Conservation (phyloP, 2,329 filamentous ascomycete genomes). For the Simplicillium aogashimaense region DNA sequence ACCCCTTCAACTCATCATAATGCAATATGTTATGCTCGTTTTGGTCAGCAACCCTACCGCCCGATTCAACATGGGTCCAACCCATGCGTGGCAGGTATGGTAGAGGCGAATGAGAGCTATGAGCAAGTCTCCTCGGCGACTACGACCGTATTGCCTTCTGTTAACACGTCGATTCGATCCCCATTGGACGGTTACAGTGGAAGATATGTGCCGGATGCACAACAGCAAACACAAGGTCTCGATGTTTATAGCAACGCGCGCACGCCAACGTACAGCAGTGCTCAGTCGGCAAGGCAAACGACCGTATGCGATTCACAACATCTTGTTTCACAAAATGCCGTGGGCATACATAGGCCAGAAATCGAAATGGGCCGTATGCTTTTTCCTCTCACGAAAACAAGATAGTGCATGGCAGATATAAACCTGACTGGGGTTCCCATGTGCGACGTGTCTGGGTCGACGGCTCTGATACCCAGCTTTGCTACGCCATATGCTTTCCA, state of each 20-base stretch:
- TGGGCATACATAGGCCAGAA: constrained; percentile 57
- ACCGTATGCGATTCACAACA: constrained; percentile 68
- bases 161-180: too few species aligned
- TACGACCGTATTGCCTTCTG: too few species aligned
- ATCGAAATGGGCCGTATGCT: too few species aligned
- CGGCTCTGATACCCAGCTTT: constrained; percentile 24
- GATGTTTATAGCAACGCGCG: constrained; percentile 46
- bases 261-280: constrained; percentile 72
- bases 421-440: constrained; percentile 11
- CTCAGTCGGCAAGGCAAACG: constrained; percentile 49
- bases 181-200: constrained; percentile 41
- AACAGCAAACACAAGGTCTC: constrained; percentile 45
- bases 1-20: too few species aligned
- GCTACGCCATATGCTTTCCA: constrained; percentile 5
- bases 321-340: constrained; percentile 66
- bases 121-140: too few species aligned
- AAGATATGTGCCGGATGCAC: constrained; percentile 55
- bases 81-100: constrained; percentile 28
- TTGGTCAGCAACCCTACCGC: constrained; percentile 42
- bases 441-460: constrained; percentile 34
- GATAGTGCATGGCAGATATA: too few species aligned
- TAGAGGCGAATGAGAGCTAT: constrained; percentile 5
- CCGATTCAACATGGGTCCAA: too few species aligned
- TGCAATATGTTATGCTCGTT: too few species aligned
- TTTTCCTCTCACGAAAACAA: too few species aligned